Base-by-base conservation (phyloP, 2,329 filamentous ascomycete species). In the Xylaria sp. region DNA sequence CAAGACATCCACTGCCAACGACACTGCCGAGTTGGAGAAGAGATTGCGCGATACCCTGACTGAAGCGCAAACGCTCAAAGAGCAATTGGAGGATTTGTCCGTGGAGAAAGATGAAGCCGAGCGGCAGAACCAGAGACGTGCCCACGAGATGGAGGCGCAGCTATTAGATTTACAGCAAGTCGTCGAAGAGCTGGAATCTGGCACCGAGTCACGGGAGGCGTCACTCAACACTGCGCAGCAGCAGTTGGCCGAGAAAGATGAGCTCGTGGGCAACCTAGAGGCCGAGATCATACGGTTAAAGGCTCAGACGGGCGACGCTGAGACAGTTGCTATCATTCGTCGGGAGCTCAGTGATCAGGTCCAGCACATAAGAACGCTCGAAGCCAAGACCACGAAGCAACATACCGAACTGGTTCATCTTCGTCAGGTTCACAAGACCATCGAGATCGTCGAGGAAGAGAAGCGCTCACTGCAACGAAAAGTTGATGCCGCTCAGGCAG, bases 401-500 rank as follows among this genome's bases (percentile, higher is more conserved):
- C 79, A 85, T 11, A 75, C 81, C 0, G 93, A 99, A 71, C 76
- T 99, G 42, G 91, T 89, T 67, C 88, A 92, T 66, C 81, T 95
- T 44, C 87, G 92, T 11, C 89, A 92, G 66, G 77, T 88, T 2
- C 87, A 92, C 72, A 93, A 90, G 75, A 91, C 90, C n/a, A 87
- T 96, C 1, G 91, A 96, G 70, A 84, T 99, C 1, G 89, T 97
- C 0, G 92, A 99, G 71, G 94, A 99, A 73, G 92, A 99, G 77
- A 97, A 97, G 78, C 82, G 90, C 63, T 84, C 86, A 0, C 76
- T 99, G 19, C 88, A 94, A 72, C 85, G 87, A 37, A 91, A 86
- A 69, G 73, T 99, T 1, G 86, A 91, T 61, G 79, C 88, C 44
- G 88, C 93, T 73, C 85, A 90, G 59, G 80, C 84, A 10, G 70